Evolutionary conservation across 208 protist genomes (phyloP).

Genomic region (Crithidia fasciculata): DNA sequence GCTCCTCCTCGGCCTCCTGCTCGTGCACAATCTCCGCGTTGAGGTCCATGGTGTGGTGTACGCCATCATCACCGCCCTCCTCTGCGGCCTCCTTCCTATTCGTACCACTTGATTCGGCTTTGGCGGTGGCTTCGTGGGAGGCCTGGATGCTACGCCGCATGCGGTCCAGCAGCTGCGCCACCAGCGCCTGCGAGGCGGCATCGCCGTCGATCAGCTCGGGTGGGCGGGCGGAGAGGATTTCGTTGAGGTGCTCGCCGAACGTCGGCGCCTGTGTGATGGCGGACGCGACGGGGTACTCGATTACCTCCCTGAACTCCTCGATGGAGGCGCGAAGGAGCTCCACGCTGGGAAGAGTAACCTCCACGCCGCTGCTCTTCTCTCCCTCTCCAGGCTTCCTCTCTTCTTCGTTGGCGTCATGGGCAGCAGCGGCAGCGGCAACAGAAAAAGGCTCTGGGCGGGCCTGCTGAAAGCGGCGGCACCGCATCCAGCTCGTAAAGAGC

Average conservation of each 20-base stretch:
- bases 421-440: neutral
- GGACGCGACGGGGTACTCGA: conserved; percentile 60
- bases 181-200: conserved; percentile 32
- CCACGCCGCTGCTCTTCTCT: neutral
- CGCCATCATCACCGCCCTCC: conserved; percentile 16
- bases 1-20: conserved; percentile 87
- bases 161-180: conserved; percentile 46
- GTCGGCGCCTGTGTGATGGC: conserved; percentile 39
- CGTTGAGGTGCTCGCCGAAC: conserved; percentile 66
- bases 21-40: conserved; percentile 89
- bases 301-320: conserved; percentile 77
- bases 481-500: conserved; percentile 49
- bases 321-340: conserved; percentile 57
- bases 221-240: conserved; percentile 40
- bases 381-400: neutral
- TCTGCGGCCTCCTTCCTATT: neutral
- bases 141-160: conserved; percentile 38
- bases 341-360: conserved; percentile 23
- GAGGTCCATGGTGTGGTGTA: conserved; percentile 64
- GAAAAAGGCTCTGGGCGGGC: conserved; percentile 6
- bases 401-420: conserved; percentile 11
- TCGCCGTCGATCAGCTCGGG: conserved; percentile 52
- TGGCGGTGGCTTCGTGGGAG: conserved; percentile 6
- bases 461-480: conserved; percentile 60
- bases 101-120: neutral